Evolutionary conservation across 352 stramenopile genomes (phyloP).

Genomic region (Elongisporangium prolatum): DNA sequence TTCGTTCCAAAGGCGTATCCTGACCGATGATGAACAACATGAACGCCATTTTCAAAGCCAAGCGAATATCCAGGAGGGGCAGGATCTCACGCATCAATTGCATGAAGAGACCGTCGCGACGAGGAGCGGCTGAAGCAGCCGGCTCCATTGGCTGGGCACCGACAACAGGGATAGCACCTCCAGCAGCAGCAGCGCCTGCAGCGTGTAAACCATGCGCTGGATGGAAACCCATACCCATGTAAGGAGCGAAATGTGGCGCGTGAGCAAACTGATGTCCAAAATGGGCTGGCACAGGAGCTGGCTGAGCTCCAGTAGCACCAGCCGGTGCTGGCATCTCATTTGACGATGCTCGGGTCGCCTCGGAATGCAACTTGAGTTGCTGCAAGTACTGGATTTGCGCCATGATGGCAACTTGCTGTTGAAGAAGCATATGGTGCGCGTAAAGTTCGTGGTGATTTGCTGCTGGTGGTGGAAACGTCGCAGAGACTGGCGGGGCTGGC

Average conservation of each 20-base stretch:
- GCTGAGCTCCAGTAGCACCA: slow-evolving; percentile 4
- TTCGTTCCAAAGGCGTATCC: slow-evolving; percentile 68
- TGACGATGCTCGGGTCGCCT: slow-evolving; percentile 11
- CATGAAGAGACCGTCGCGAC: slow-evolving; percentile 23
- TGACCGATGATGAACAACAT: slow-evolving; percentile 89
- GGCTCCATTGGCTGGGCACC: slow-evolving; percentile 1
- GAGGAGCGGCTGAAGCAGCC: slow-evolving; percentile 10
- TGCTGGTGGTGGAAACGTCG: slow-evolving; percentile 4
- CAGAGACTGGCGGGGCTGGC: slow-evolving; percentile 5
- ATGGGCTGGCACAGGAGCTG: slow-evolving; percentile 9
- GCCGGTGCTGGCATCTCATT: background rate
- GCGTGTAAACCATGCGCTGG: slow-evolving; percentile 7
- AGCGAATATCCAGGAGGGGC: slow-evolving; percentile 61
- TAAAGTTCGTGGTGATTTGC: slow-evolving; percentile 40
- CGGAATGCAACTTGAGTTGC: slow-evolving; percentile 45
- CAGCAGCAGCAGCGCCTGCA: slow-evolving; percentile 1
- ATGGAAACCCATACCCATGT: slow-evolving; percentile 18
- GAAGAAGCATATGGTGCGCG: slow-evolving; percentile 61
- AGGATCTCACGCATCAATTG: slow-evolving; percentile 54
- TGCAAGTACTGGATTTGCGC: slow-evolving; percentile 83
- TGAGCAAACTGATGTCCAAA: slow-evolving; percentile 20
- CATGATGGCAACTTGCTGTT: slow-evolving; percentile 74
- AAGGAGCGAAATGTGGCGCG: background rate
- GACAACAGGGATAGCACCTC: slow-evolving; percentile 5
- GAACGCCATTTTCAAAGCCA: slow-evolving; percentile 84